phyloP scores from a whole-genome alignment of 129 eudicot species.

The Flaveria sonorensis region DNA sequence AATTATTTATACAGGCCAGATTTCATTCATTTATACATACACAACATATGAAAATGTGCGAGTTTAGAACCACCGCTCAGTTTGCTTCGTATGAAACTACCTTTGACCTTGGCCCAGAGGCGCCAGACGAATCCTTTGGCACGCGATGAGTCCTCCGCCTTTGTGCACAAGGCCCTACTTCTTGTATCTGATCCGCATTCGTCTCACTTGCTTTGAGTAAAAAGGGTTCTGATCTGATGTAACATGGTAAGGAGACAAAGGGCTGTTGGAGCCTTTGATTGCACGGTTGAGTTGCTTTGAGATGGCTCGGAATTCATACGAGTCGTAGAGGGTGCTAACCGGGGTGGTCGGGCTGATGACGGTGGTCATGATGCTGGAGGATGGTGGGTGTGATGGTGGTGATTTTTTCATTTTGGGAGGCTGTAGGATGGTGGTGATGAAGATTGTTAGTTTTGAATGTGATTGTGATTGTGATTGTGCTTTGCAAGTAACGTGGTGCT shows the following conservation, averaged over 20 bases:
- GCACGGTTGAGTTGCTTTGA: constrained; percentile 70
- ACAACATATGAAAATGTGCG: not conserved
- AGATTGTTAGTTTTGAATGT: constrained; percentile 15
- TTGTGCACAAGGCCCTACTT: constrained; percentile 33
- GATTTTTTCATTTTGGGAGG: constrained; percentile 33
- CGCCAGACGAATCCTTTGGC: constrained; percentile 43
- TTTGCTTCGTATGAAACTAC: constrained; percentile 15
- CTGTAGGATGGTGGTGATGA: not conserved
- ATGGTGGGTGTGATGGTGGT: constrained; percentile 13
- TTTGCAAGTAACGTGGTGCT: constrained; percentile 39
- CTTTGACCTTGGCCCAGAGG: constrained; percentile 47
- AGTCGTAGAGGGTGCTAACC: constrained; percentile 61
- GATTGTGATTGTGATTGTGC: constrained; percentile 13
- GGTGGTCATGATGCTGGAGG: constrained; percentile 21
- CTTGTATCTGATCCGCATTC: constrained; percentile 33
- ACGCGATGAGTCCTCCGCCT: constrained; percentile 20
- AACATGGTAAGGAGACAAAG: constrained; percentile 50
- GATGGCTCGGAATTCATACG: constrained; percentile 63
- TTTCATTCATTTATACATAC: constrained; percentile 15
- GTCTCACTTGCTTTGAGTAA: constrained; percentile 36
- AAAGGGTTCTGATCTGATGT: constrained; percentile 46
- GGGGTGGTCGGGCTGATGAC: constrained; percentile 39
- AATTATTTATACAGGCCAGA: not conserved
- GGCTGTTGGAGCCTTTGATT: constrained; percentile 50
- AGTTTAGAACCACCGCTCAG: not conserved